phyloP scores from a whole-genome alignment of 805 yeast genomes.

The Hanseniaspora osmophila region DNA sequence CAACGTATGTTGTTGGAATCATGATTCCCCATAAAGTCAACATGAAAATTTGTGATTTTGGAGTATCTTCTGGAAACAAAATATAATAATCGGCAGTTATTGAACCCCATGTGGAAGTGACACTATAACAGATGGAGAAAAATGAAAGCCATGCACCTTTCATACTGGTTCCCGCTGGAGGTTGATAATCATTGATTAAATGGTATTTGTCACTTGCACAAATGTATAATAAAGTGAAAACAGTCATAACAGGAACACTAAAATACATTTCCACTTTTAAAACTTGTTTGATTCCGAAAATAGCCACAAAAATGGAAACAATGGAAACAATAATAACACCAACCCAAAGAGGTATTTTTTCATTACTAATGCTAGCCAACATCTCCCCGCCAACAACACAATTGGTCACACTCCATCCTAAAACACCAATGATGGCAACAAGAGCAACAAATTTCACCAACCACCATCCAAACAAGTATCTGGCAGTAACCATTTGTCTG shows the following conservation, averaged over 20 bases:
- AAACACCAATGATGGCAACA: conserved; percentile 56
- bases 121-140: conserved; percentile 60
- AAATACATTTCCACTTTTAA: conserved; percentile 53
- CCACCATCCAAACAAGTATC: conserved; percentile 78
- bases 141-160: conserved; percentile 61
- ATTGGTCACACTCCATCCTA: conserved; percentile 94
- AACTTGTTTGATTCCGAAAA: conserved; percentile 66
- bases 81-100: conserved; percentile 76
- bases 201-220: conserved; percentile 36
- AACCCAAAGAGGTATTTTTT: conserved; percentile 50
- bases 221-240: conserved; percentile 56
- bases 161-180: conserved; percentile 23
- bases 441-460: conserved; percentile 63
- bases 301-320: conserved; percentile 49
- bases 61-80: conserved; percentile 59
- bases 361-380: conserved; percentile 48
- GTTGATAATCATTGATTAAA: conserved; percentile 18
- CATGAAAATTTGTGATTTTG: conserved; percentile 37
- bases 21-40: conserved; percentile 55
- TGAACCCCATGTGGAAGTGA: conserved; percentile 83
- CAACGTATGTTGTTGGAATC: conserved; percentile 65
- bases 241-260: conserved; percentile 53
- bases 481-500: conserved; percentile 73
- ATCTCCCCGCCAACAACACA: conserved; percentile 83
- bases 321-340: conserved; percentile 63